Conservation (phyloP, 148 eudicot species). For the Camellia sinensis region DNA sequence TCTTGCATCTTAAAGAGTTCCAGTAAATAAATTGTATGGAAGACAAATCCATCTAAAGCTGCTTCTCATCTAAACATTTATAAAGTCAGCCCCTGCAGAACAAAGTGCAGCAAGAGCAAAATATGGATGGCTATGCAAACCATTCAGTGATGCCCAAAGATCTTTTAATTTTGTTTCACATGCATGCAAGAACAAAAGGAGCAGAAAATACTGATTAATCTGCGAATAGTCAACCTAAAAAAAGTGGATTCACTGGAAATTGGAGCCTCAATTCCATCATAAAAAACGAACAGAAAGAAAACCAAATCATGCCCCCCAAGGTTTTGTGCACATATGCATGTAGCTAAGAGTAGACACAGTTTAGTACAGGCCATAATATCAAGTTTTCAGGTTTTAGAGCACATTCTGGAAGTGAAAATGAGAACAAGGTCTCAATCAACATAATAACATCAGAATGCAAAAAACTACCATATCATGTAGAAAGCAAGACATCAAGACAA, state of each 20-base stretch:
- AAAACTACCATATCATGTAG: background rate
- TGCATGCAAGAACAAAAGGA: background rate
- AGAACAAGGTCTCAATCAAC: constrained; percentile 1
- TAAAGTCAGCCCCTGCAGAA: background rate
- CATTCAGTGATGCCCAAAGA: too few relatives aligned
- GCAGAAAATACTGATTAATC: background rate
- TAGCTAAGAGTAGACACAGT: background rate
- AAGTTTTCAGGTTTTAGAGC: background rate
- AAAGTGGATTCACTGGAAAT: background rate
- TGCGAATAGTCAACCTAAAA: background rate
- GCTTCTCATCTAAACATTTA: background rate
- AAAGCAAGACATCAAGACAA: background rate
- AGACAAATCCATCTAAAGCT: background rate
- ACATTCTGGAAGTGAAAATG: background rate
- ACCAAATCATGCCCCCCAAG: background rate
- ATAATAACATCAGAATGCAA: background rate
- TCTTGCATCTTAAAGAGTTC: background rate
- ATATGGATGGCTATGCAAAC: background rate
- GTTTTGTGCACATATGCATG: background rate
- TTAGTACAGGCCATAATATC: background rate
- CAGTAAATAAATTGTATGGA: background rate
- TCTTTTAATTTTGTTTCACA: background rate
- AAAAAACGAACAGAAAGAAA: background rate
- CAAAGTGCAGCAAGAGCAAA: background rate
- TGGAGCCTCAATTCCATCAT: background rate